Evolutionary conservation across 306 rosid species (phyloP), one percentile per base, ranked within the genome.

Genomic region (Amphicarpaea edgeworthii): DNA sequence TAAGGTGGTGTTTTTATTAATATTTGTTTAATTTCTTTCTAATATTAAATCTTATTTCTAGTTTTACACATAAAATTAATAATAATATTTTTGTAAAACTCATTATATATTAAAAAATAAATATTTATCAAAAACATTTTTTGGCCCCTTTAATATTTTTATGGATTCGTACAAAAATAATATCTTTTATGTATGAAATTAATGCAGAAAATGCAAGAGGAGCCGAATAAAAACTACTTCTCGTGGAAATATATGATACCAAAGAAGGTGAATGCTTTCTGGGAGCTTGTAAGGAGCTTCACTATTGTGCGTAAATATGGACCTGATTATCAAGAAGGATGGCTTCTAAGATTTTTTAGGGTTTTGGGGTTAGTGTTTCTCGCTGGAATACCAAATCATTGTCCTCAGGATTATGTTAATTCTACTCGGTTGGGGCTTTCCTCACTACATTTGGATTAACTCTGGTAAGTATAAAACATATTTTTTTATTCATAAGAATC

Each of bases 271-370:
- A 82, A 79, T 77, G 90, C 89, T 0, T 20, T 78, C 10, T 74
- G 73, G 68, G 96, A 91, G 75, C 78, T 91, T 7, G 30, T 59
- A 8, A 88, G 96, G 72, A 91, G 90, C 78, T 88, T 88, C 79
- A 84, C 77, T n/a, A 81, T 91, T 17, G 70, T 38, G 23, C 7
- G 4, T 40, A 68, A 0, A 32, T n/a, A 34, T 57, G 93, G 93
- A 21, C 14, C 76, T 1, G 67, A 61, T 7, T 78, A 60, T 49
- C 2, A 38, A 78, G 96, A 88, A 81, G 84, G 72, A 61, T 70
- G 68, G 63, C 47, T 89, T n/a, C 49, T 84, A 3, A 86, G 45
- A 76, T 3, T 62, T 28, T 15, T 80, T 12, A 82, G 93, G 71
- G 0, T 87, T 15, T 4, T 45, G 0, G 91, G 91, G n/a, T 30